These are phyloP conservation scores for Lactarius sanguifluus DNA, from an alignment of 768 basidiomycete genomes.

Conservation along the genomic window DNA sequence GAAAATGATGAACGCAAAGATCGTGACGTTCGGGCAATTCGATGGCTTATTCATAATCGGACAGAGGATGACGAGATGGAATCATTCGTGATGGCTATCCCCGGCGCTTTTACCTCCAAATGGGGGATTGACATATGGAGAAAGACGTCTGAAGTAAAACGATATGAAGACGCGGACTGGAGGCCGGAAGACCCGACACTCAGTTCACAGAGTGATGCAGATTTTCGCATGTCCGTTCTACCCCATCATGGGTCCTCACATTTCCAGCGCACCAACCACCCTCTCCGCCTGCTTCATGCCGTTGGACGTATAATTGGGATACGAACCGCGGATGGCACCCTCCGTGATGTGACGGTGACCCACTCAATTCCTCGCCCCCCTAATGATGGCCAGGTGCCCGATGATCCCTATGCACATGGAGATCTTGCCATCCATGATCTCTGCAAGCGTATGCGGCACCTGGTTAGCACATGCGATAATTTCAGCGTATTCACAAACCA, in stretches of 20 bases:
- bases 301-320: background rate
- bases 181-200: background rate
- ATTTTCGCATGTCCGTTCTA: background rate
- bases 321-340: background rate
- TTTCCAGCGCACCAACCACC: background rate
- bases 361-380: background rate
- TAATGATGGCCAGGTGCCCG: background rate
- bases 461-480: background rate
- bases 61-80: constrained; percentile 14
- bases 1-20: background rate
- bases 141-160: background rate
- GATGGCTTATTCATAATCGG: background rate
- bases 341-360: background rate
- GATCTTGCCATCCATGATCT: background rate
- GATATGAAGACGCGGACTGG: background rate
- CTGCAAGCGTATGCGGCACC: background rate
- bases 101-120: background rate
- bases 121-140: background rate
- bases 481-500: background rate
- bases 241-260: background rate
- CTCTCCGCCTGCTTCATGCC: background rate
- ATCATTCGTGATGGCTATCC: background rate
- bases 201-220: background rate
- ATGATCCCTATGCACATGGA: background rate
- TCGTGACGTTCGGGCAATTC: constrained; percentile 1